Evolutionary conservation across 179 eudicot species (phyloP), one percentile per base, ranked within the genome.

Genomic region (Actinidia arguta): DNA sequence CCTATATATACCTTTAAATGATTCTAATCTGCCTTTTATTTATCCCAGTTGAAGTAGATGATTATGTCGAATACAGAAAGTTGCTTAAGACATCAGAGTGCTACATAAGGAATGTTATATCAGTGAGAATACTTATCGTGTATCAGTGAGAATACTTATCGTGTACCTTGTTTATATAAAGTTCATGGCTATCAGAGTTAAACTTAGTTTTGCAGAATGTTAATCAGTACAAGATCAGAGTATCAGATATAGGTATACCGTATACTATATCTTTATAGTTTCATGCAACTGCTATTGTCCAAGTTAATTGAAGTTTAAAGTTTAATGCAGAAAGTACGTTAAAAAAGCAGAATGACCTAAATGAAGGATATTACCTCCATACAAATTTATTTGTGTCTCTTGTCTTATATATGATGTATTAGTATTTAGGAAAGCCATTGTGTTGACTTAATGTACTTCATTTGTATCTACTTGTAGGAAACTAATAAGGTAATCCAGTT

Each of bases 261-360:
- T 39, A 39, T 39, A 39, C 42, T 39, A 31, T 39, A 39, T 39
- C 42, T 39, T 39, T 39, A 39, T 39, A 39, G 42, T 44, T 80
- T 58, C 78, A 44, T 46, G 10, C 20, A 42, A 69, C 46, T 20
- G 22, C 55, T 75, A 63, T 39, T 56, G 25, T 44, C 44, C 64
- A 27, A 24, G 17, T 42, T 82, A 24, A 17, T n/a, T 39, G 20
- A 39, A 39, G 42, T 82, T 42, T 51, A 72, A 39, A 39, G 58
- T 51, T 76, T 14, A 69, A 68, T 27, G 52, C 64, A 67, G 18
- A 82, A 82, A 50, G 42, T 82, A 59, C 36, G 63, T 52, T 42
- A 62, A 59, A 17, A 81, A 5, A 74, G 59, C 46, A 72, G 56
- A 59, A 81, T 20, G 46, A 14, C 51, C 50, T 74, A 72, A 72